Percentiles rank a stretch among this genome's conserved stretches.
phyloP scores from a whole-genome alignment of 805 yeast genomes.

The Komagataella kurtzmanii region DNA sequence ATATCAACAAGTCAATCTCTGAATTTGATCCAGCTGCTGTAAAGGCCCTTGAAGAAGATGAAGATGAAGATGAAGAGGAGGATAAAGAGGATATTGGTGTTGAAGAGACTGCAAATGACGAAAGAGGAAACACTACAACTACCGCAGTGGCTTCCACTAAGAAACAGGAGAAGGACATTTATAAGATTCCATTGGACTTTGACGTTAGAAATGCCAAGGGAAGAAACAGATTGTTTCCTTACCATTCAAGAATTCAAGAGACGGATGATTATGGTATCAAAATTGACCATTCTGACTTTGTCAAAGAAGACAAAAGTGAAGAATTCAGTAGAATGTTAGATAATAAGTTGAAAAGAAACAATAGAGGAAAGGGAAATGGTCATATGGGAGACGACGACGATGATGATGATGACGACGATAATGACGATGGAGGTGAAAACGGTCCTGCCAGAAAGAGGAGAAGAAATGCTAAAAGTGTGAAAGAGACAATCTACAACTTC shows the following conservation, averaged over 20 bases:
- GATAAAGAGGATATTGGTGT: conserved; percentile 9
- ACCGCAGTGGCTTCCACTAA: conserved; percentile 3
- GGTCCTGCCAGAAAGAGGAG: conserved; percentile 10
- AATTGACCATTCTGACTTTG: conserved; percentile 53
- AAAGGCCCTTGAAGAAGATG: conserved; percentile 19
- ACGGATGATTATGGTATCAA: conserved; percentile 83
- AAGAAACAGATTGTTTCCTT: conserved; percentile 67
- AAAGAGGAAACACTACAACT: conserved; percentile 6
- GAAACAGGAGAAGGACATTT: conserved; percentile 20
- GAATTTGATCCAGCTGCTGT: conserved; percentile 8
- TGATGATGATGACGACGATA: conserved; percentile 9
- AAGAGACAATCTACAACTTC: conserved; percentile 16
- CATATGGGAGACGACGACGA: conserved; percentile 9
- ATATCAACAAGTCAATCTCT: background rate
- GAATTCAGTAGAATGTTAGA: conserved; percentile 12
- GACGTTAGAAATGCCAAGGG: conserved; percentile 39
- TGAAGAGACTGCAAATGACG: conserved; percentile 9
- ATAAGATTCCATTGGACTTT: conserved; percentile 34
- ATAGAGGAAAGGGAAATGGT: conserved; percentile 10
- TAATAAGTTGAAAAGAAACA: background rate
- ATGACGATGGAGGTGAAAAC: conserved; percentile 17
- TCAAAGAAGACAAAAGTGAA: conserved; percentile 33
- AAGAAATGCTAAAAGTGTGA: conserved; percentile 9
- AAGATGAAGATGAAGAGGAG: conserved; percentile 13
- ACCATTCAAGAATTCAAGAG: conserved; percentile 38